Evolutionary conservation across 768 basidiomycete genomes (phyloP).

Genomic region (Suillus cothurnatus): DNA sequence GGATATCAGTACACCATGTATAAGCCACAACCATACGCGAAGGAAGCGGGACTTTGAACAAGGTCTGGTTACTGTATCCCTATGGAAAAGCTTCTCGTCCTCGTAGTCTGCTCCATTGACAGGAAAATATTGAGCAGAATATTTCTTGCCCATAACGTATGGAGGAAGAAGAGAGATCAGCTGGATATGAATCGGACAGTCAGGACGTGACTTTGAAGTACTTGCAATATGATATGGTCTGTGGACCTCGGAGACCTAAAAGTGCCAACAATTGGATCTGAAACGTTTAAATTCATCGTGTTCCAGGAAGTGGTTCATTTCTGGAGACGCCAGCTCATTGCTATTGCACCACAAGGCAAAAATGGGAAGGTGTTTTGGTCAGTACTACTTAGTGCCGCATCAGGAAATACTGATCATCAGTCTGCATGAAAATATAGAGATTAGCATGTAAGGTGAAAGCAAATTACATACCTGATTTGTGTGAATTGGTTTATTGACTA

Average conservation of each 20-base stretch:
- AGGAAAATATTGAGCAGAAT: not conserved
- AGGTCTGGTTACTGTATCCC: not conserved
- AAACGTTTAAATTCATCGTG: too few species aligned
- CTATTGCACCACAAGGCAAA: too few species aligned
- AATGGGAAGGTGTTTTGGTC: too few species aligned
- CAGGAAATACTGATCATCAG: too few species aligned
- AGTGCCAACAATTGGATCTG: not conserved
- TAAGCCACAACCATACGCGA: not conserved
- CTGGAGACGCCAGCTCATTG: too few species aligned
- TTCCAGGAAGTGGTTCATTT: too few species aligned
- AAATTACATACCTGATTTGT: too few species aligned
- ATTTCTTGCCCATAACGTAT: not conserved
- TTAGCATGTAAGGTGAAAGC: too few species aligned
- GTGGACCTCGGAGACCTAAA: not conserved
- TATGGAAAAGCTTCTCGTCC: not conserved
- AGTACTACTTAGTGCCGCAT: too few species aligned
- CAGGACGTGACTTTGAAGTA: not conserved
- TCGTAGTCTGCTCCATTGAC: not conserved
- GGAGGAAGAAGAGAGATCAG: not conserved
- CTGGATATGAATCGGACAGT: not conserved
- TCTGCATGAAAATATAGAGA: too few species aligned
- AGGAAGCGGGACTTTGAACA: not conserved
- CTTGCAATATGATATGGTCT: not conserved
- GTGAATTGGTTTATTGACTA: too few species aligned
- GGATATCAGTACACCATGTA: constrained; percentile 2